phyloP scores from a whole-genome alignment of 495 filamentous ascomycete species.

The Podospora conica region DNA sequence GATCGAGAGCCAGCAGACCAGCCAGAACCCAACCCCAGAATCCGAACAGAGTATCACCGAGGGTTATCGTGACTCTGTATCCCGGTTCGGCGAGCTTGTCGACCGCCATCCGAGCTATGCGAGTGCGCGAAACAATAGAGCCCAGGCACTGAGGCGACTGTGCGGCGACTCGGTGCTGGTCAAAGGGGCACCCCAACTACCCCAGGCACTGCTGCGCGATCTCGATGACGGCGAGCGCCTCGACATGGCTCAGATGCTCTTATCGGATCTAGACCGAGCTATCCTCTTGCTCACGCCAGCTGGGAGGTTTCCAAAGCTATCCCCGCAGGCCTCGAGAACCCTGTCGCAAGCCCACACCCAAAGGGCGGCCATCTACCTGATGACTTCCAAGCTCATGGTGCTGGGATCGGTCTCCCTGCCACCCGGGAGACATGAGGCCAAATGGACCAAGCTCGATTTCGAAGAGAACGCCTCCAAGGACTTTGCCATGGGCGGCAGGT shows the following conservation, averaged over 20 bases:
- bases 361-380: constrained; percentile 63
- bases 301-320: constrained; percentile 47
- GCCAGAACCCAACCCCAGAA: constrained; percentile 22
- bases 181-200: constrained; percentile 12
- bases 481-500: constrained; percentile 69
- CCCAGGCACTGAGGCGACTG: constrained; percentile 59
- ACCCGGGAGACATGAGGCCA: constrained; percentile 31
- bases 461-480: constrained; percentile 69
- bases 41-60: constrained; percentile 20
- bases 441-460: constrained; percentile 48
- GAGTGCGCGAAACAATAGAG: constrained; percentile 69
- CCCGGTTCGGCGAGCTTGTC: constrained; percentile 50
- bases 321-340: constrained; percentile 52
- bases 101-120: constrained; percentile 59
- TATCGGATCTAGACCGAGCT: constrained; percentile 60
- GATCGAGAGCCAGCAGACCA: constrained; percentile 43
- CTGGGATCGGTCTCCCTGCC: constrained; percentile 21
- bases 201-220: constrained; percentile 27
- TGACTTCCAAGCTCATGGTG: constrained; percentile 48
- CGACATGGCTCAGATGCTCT: constrained; percentile 35
- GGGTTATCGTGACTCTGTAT: constrained; percentile 37
- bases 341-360: constrained; percentile 71
- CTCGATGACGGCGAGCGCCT: constrained; percentile 25
- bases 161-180: constrained; percentile 47
- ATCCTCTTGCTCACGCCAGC: constrained; percentile 58